A percentile compares a stretch with the other conserved stretches of the same genome.
These are phyloP conservation scores for Mycena capillaripes DNA, from an alignment of 768 basidiomycete species.

Conservation along the genomic window DNA sequence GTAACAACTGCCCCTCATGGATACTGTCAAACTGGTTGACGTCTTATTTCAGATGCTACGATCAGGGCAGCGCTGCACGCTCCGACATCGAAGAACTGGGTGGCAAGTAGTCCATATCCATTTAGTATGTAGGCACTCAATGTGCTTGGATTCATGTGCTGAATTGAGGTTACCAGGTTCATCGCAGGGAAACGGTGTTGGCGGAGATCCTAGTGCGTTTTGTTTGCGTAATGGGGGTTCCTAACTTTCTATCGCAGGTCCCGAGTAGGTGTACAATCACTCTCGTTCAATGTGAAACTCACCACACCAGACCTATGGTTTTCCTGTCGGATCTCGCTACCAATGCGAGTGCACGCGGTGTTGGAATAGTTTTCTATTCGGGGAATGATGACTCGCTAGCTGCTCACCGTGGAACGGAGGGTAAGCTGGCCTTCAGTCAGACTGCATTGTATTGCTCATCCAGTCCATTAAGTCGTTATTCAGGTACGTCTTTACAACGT, in stretches of 20 bases:
- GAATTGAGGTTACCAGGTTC: not conserved
- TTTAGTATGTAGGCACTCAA: constrained; percentile 39
- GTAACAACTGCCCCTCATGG: constrained; percentile 18
- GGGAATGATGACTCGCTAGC: constrained; percentile 65
- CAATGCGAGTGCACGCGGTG: constrained; percentile 53
- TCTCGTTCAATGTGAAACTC: no score
- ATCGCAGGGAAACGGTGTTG: not conserved
- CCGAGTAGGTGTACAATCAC: no score
- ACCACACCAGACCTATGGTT: constrained; percentile 62
- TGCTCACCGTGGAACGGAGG: constrained; percentile 62
- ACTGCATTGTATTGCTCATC: no score
- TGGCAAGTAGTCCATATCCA: constrained; percentile 40
- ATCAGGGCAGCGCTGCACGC: constrained; percentile 76
- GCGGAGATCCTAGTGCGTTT: constrained; percentile 22
- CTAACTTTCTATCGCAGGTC: constrained; percentile 46
- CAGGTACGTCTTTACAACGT: constrained; percentile 46
- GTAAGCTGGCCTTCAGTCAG: constrained; percentile 42
- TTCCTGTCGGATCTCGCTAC: constrained; percentile 63
- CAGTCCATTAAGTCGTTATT: constrained; percentile 36
- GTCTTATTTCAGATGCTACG: constrained; percentile 57
- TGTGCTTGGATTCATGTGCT: no score
- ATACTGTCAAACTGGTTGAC: not conserved
- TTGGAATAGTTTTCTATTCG: constrained; percentile 59
- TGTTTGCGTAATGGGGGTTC: constrained; percentile 17
- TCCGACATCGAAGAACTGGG: constrained; percentile 66